Percentiles rank a stretch among this genome's conserved stretches.
phyloP scores from a whole-genome alignment of 2,329 filamentous ascomycete species.

The Thelonectria olida region DNA sequence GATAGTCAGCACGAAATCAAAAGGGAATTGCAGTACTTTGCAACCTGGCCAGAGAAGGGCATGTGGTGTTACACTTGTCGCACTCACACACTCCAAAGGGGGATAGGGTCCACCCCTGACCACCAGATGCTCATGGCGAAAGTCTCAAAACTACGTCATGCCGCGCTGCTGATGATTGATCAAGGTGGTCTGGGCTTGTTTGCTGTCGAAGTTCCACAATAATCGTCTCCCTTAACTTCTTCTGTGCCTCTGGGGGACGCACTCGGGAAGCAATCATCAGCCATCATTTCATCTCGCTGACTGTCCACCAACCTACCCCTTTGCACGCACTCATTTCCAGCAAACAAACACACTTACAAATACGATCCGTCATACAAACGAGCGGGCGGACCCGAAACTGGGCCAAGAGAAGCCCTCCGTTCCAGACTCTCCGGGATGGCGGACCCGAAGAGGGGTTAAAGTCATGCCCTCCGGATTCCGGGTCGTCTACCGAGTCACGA shows the following conservation, averaged over 20 bases:
- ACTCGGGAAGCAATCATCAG: too few species aligned
- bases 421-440: slow-evolving; percentile 9
- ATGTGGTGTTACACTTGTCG: slow-evolving; percentile 5
- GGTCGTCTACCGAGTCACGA: background rate
- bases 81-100: background rate
- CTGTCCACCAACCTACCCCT: too few species aligned
- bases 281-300: too few species aligned
- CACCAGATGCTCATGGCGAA: background rate
- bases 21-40: background rate
- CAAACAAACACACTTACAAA: too few species aligned
- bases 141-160: background rate
- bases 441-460: slow-evolving; percentile 1
- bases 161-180: background rate
- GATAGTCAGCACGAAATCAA: background rate
- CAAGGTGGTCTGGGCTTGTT: slow-evolving; percentile 4
- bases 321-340: too few species aligned
- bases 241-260: too few species aligned
- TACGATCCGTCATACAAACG: too few species aligned
- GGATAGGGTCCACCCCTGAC: too few species aligned
- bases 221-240: background rate
- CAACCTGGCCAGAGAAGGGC: background rate
- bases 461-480: slow-evolving; percentile 3
- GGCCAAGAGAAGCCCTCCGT: background rate
- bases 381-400: background rate
- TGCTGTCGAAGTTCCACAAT: slow-evolving; percentile 5